phyloP scores from a whole-genome alignment of 352 stramenopile genomes.

The Peronosclerospora sorghi region DNA sequence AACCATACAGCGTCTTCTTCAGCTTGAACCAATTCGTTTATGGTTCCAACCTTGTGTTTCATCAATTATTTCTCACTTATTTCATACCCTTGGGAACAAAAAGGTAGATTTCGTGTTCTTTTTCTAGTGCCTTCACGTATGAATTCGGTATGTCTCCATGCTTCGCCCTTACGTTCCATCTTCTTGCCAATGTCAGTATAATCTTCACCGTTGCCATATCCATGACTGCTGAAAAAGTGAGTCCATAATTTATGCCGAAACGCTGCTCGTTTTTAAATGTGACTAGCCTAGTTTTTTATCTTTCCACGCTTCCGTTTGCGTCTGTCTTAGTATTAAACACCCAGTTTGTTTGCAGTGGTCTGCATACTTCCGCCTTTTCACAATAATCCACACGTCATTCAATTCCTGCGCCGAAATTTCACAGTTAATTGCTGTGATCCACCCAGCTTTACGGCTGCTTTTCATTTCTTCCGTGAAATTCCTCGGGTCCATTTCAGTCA shows the following conservation, averaged over 20 bases:
- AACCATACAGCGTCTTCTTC: too few species aligned
- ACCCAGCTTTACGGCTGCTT: too few species aligned
- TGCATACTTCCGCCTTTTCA: too few species aligned
- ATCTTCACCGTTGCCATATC: slow-evolving; percentile 4
- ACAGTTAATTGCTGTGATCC: too few species aligned
- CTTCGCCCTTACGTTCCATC: slow-evolving; percentile 6
- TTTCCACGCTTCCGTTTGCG: too few species aligned
- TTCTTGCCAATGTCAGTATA: slow-evolving; percentile 7
- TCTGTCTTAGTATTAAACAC: too few species aligned
- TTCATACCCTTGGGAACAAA: not conserved
- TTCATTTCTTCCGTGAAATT: too few species aligned
- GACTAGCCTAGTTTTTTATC: slow-evolving; percentile 14
- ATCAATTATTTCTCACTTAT: slow-evolving; percentile 1
- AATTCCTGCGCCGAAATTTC: too few species aligned
- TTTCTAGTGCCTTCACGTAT: slow-evolving; percentile 17
- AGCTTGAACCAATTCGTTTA: slow-evolving; percentile 1
- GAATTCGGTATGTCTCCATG: slow-evolving; percentile 21
- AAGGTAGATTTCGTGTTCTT: slow-evolving; percentile 9
- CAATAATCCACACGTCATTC: too few species aligned
- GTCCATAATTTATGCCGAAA: slow-evolving; percentile 7
- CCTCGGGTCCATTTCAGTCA: too few species aligned
- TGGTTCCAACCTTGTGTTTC: not conserved
- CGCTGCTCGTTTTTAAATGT: too few species aligned
- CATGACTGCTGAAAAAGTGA: slow-evolving; percentile 2
- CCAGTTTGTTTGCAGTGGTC: slow-evolving; percentile 23